phyloP scores from a whole-genome alignment of 2,329 filamentous ascomycete species.

The Nigrograna mackinnonii region DNA sequence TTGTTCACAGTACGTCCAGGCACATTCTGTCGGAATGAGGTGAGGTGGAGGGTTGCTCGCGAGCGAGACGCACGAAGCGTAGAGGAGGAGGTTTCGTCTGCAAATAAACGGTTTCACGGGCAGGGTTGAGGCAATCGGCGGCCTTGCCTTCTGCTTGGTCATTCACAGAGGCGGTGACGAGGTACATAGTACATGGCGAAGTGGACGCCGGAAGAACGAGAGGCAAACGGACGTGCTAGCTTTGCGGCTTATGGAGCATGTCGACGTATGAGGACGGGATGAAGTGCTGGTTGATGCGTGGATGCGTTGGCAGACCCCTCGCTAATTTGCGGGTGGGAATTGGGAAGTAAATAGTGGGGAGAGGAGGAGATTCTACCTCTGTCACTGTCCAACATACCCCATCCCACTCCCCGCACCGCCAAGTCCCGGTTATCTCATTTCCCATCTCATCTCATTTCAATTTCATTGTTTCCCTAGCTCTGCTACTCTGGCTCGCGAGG shows the following conservation, averaged over 20 bases:
- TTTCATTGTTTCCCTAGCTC: too few relatives aligned
- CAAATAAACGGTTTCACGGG: conserved; percentile 22
- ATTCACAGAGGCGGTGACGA: conserved; percentile 39
- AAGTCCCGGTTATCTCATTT: too few relatives aligned
- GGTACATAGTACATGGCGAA: conserved; percentile 42
- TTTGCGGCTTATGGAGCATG: conserved; percentile 34
- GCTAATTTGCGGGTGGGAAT: conserved; percentile 20
- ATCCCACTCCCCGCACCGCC: too few relatives aligned
- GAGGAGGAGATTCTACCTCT: too few relatives aligned
- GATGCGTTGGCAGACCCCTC: conserved; percentile 41
- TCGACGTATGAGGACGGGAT: conserved; percentile 28
- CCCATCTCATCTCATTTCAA: too few relatives aligned
- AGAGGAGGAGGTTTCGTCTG: conserved; percentile 13
- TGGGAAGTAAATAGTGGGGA: too few relatives aligned
- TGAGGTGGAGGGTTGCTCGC: conserved; percentile 2
- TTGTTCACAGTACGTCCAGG: conserved; percentile 17
- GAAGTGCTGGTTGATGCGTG: conserved; percentile 30
- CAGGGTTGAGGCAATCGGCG: conserved; percentile 19
- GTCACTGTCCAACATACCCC: too few relatives aligned
- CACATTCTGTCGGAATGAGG: conserved; percentile 24
- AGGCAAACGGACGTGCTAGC: conserved; percentile 34
- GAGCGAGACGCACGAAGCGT: conserved; percentile 11
- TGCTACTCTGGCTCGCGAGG: too few relatives aligned
- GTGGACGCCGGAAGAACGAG: conserved; percentile 18
- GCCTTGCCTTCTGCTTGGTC: conserved; percentile 24